Evolutionary conservation across 208 protist species (phyloP).

Genomic region (Acanthamoeba castellanii): DNA sequence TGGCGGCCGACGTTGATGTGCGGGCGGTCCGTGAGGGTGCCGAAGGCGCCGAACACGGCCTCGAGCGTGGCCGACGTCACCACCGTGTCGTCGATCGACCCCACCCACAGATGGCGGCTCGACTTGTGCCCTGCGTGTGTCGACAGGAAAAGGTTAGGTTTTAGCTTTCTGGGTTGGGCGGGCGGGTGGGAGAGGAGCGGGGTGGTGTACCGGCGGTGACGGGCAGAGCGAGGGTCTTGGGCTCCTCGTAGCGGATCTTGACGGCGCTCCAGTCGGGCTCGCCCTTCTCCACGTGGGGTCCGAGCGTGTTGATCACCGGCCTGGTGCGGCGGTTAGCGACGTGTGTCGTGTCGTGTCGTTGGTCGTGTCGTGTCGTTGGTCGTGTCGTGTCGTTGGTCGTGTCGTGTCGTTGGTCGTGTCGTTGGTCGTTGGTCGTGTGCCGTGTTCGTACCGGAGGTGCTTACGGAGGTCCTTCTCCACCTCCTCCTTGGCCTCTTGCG

Average conservation of each 20-base stretch:
- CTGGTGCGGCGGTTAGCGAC: neutral
- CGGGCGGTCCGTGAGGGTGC: conserved; percentile 34
- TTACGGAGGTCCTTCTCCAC: conserved; percentile 56
- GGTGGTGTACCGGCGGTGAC: conserved; percentile 12
- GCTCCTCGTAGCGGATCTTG: conserved; percentile 59
- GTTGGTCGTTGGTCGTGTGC: no score
- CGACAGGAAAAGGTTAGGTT: no score
- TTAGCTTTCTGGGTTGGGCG: no score
- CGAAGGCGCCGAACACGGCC: conserved; percentile 60
- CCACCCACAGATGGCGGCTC: conserved; percentile 70
- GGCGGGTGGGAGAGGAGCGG: no score
- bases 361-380: no score
- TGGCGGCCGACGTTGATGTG: conserved; percentile 70
- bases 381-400: no score
- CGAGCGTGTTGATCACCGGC: conserved; percentile 52
- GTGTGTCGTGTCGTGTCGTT: no score
- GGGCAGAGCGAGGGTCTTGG: conserved; percentile 57
- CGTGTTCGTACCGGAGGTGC: neutral
- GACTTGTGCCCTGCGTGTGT: conserved; percentile 24
- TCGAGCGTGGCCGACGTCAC: conserved; percentile 58
- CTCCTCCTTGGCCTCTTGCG: conserved; percentile 69
- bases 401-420: no score
- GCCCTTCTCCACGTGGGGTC: neutral
- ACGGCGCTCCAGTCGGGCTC: conserved; percentile 52
- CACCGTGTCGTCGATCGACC: conserved; percentile 66